Conservation (phyloP, 2,329 filamentous ascomycete species). For the Colletotrichum sp. region DNA sequence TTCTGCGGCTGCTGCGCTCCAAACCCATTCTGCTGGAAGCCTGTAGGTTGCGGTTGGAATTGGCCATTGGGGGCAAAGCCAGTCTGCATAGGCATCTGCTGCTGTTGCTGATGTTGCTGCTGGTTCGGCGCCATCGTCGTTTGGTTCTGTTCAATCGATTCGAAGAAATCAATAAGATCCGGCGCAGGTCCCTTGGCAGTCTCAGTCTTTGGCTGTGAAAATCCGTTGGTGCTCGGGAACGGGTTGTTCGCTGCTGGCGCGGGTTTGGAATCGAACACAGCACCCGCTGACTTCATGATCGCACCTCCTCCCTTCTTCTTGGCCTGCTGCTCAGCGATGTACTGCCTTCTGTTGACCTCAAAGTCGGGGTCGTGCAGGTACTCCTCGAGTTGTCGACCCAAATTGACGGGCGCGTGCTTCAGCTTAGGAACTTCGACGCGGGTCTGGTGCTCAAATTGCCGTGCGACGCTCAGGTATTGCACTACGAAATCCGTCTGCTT, state of each 20-base stretch:
- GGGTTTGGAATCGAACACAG: slow-evolving; percentile 39
- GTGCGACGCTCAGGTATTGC: slow-evolving; percentile 83
- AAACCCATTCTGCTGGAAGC: slow-evolving; percentile 48
- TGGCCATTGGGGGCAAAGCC: slow-evolving; percentile 31
- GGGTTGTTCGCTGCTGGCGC: slow-evolving; percentile 45
- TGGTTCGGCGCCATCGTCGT: slow-evolving; percentile 64
- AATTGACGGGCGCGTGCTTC: slow-evolving; percentile 93
- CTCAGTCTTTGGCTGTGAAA: slow-evolving; percentile 45
- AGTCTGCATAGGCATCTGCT: slow-evolving; percentile 27
- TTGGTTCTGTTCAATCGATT: slow-evolving; percentile 89
- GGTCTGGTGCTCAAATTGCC: slow-evolving; percentile 91
- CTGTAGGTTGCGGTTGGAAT: slow-evolving; percentile 33
- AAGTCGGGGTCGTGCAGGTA: slow-evolving; percentile 96
- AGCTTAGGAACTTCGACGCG: slow-evolving; percentile 94
- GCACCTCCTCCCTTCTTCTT: slow-evolving; percentile 52
- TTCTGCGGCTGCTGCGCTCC: slow-evolving; percentile 44
- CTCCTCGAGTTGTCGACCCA: slow-evolving; percentile 89
- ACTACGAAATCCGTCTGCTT: slow-evolving; percentile 93
- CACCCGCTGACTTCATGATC: slow-evolving; percentile 27
- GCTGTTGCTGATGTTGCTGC: slow-evolving; percentile 35
- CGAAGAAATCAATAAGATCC: slow-evolving; percentile 94
- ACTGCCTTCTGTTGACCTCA: slow-evolving; percentile 90
- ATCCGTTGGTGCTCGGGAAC: slow-evolving; percentile 44
- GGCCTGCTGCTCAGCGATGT: slow-evolving; percentile 84
- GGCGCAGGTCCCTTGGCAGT: slow-evolving; percentile 69